A percentile compares a stretch with the other conserved stretches of the same genome.
These are phyloP conservation scores for Penicillium sp. DNA, from an alignment of 2,329 filamentous ascomycete species.

Conservation along the genomic window DNA sequence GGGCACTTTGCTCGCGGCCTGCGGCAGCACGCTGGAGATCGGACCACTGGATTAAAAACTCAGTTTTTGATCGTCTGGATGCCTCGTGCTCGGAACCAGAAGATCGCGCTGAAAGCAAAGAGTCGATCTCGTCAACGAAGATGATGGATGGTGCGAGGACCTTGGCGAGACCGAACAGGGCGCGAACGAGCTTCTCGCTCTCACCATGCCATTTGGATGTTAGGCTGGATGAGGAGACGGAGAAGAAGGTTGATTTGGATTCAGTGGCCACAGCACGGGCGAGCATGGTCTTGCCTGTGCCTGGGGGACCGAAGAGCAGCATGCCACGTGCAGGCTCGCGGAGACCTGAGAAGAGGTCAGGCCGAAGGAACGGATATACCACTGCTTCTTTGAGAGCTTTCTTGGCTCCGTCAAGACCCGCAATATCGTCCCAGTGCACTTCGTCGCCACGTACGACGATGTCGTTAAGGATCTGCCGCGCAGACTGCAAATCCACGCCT, in stretches of 20 bases:
- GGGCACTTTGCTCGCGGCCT: slow-evolving; percentile 66
- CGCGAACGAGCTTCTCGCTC: slow-evolving; percentile 92
- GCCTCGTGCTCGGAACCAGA: slow-evolving; percentile 84
- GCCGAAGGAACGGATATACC: slow-evolving; percentile 92
- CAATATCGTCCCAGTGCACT: slow-evolving; percentile 92
- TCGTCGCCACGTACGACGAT: slow-evolving; percentile 93
- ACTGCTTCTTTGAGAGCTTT: slow-evolving; percentile 91
- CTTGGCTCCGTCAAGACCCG: slow-evolving; percentile 87
- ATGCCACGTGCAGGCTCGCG: slow-evolving; percentile 93
- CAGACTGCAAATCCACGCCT: slow-evolving; percentile 78
- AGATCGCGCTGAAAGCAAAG: slow-evolving; percentile 79
- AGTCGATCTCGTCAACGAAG: slow-evolving; percentile 98
- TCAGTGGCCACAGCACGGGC: slow-evolving; percentile 93
- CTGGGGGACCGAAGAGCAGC: slow-evolving; percentile 92
- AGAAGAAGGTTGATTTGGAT: slow-evolving; percentile 93
- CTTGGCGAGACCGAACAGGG: slow-evolving; percentile 87
- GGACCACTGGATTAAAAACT: slow-evolving; percentile 97
- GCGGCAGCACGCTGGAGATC: slow-evolving; percentile 90
- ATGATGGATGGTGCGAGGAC: slow-evolving; percentile 91
- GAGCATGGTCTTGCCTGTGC: slow-evolving; percentile 99
- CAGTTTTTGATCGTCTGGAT: slow-evolving; percentile 90
- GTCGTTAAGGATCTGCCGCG: slow-evolving; percentile 91
- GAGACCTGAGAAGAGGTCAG: slow-evolving; percentile 92
- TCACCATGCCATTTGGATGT: slow-evolving; percentile 97
- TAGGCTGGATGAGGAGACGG: slow-evolving; percentile 89